Evolutionary conservation across 768 basidiomycete species (phyloP).

Genomic region (Mycena galopus): DNA sequence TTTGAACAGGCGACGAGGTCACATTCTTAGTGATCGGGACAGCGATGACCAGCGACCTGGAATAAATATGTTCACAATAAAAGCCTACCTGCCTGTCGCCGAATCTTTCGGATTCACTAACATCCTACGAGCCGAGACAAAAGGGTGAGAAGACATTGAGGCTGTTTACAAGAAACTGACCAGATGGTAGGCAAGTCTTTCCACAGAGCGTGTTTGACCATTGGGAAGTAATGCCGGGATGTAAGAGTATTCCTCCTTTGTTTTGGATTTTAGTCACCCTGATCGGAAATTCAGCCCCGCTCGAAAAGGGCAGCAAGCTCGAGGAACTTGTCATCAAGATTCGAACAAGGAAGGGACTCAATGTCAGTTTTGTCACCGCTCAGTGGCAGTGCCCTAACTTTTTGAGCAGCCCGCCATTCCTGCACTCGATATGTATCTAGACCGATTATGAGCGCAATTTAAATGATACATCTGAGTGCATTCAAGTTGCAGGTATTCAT

Average conservation of each 20-base stretch:
- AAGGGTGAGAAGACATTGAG: too few species aligned
- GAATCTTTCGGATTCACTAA: constrained; percentile 98
- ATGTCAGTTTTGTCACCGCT: constrained; percentile 57
- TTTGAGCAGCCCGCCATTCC: too few species aligned
- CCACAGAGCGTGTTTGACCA: constrained; percentile 95
- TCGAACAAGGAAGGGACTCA: constrained; percentile 95
- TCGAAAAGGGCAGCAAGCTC: constrained; percentile 92
- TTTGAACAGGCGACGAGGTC: constrained; percentile 96
- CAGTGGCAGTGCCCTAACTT: too few species aligned
- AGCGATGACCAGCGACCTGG: constrained; percentile 95
- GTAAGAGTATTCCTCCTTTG: constrained; percentile 55
- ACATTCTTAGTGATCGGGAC: constrained; percentile 73
- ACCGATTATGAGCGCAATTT: too few species aligned
- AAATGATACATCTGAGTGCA: too few species aligned
- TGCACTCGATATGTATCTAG: too few species aligned
- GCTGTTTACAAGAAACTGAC: too few species aligned
- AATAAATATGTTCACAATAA: constrained; percentile 99
- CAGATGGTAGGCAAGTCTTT: constrained; percentile 82
- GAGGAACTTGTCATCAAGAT: constrained; percentile 86
- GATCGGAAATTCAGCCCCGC: constrained; percentile 62
- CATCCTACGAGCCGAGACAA: constrained; percentile 90
- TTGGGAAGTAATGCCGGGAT: constrained; percentile 87
- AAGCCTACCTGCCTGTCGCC: constrained; percentile 92
- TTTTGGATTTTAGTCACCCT: background rate
- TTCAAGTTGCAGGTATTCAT: too few species aligned